A percentile compares a stretch with the other conserved stretches of the same genome.
These are phyloP conservation scores for Capronia epimyces DNA, from an alignment of 2,329 filamentous ascomycete genomes.

Conservation along the genomic window DNA sequence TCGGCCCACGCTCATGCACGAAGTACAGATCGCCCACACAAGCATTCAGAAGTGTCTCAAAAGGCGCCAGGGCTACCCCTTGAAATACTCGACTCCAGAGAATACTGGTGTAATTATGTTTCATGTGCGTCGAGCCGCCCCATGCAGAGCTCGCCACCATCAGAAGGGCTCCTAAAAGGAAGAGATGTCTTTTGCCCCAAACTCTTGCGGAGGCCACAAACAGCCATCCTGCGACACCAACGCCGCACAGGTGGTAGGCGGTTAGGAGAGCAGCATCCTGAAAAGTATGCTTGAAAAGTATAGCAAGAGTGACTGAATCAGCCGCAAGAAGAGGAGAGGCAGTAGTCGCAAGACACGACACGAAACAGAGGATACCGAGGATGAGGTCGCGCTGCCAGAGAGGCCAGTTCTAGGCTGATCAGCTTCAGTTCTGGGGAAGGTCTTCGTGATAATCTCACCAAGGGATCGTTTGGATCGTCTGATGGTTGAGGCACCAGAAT, in stretches of 20 bases:
- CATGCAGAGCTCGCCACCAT: conserved; percentile 70
- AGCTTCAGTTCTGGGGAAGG: conserved; percentile 9
- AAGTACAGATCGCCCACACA: conserved; percentile 85
- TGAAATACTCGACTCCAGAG: conserved; percentile 77
- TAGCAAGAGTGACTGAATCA: conserved; percentile 71
- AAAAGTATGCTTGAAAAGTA: conserved; percentile 61
- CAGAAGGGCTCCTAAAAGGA: conserved; percentile 69
- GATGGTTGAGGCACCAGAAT: conserved; percentile 87
- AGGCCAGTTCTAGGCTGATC: conserved; percentile 64
- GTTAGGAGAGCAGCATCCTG: conserved; percentile 76
- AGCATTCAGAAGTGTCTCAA: conserved; percentile 84
- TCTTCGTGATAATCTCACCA: conserved; percentile 46
- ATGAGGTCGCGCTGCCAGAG: conserved; percentile 79
- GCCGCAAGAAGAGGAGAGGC: conserved; percentile 83
- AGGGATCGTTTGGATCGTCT: conserved; percentile 82
- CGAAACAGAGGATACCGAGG: conserved; percentile 69
- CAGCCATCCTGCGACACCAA: conserved; percentile 73
- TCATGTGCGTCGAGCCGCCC: conserved; percentile 59
- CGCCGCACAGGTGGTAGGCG: conserved; percentile 79
- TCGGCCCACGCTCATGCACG: conserved; percentile 69
- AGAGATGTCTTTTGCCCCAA: conserved; percentile 88
- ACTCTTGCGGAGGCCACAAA: conserved; percentile 83
- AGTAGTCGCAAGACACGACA: conserved; percentile 76
- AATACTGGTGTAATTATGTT: conserved; percentile 64
- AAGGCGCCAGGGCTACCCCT: conserved; percentile 79